Conservation (phyloP, 768 basidiomycete species). For the Tulasnella sp. region DNA sequence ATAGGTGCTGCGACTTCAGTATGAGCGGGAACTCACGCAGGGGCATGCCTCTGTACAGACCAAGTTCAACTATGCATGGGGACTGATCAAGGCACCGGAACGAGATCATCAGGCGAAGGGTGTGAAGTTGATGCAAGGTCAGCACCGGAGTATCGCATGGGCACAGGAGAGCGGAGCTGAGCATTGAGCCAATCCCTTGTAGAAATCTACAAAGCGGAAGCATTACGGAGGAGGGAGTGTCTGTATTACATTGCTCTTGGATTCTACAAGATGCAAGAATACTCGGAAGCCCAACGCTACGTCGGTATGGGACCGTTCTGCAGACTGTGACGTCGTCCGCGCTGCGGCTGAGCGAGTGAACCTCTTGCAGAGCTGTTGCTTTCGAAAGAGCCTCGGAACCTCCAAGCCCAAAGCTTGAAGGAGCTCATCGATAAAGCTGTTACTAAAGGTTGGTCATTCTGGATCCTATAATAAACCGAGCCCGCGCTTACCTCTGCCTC, state of each 20-base stretch:
- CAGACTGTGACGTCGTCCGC: not conserved
- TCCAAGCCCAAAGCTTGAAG: constrained; percentile 80
- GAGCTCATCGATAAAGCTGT: constrained; percentile 81
- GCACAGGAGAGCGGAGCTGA: not conserved
- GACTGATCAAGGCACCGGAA: constrained; percentile 81
- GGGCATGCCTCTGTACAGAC: constrained; percentile 86
- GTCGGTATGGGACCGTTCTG: constrained; percentile 52
- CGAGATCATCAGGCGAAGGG: constrained; percentile 85
- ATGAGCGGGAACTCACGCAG: constrained; percentile 75
- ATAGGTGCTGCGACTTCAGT: constrained; percentile 77
- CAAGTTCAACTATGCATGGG: constrained; percentile 97
- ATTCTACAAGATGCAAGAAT: constrained; percentile 94
- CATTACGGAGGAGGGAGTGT: constrained; percentile 81
- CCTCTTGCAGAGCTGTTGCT: constrained; percentile 56
- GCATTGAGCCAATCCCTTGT: not conserved
- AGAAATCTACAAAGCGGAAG: constrained; percentile 90
- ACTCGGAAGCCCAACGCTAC: constrained; percentile 82
- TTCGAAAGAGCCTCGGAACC: constrained; percentile 84
- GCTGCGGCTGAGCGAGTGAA: not conserved
- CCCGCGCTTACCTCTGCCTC: not conserved
- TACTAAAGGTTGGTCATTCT: constrained; percentile 50
- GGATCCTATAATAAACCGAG: not conserved
- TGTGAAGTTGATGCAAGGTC: constrained; percentile 82
- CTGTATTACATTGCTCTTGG: constrained; percentile 94
- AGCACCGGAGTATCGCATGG: not conserved